A percentile compares a stretch with the other conserved stretches of the same genome.
Evolutionary conservation across 257 asterid species (phyloP).

Genomic region (Rehmannia glutinosa): DNA sequence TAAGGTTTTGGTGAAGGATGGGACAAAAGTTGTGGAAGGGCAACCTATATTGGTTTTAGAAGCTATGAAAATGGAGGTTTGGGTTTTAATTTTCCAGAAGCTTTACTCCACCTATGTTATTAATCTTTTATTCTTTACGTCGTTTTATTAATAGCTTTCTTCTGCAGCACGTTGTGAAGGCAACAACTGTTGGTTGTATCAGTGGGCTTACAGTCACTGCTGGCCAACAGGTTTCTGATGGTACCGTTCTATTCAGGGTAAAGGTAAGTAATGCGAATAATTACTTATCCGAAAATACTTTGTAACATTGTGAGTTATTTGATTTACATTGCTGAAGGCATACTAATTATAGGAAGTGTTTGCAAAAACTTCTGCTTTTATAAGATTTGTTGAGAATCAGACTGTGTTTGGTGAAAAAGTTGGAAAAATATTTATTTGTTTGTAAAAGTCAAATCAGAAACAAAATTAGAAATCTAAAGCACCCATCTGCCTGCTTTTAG

Average conservation of each 20-base stretch:
- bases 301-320: background rate
- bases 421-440: too few species aligned
- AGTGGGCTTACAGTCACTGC: constrained; percentile 61
- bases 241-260: constrained; percentile 52
- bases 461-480: too few species aligned
- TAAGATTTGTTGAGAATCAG: too few species aligned
- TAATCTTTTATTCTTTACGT: background rate
- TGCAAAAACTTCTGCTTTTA: too few species aligned
- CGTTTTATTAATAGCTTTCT: constrained; percentile 1
- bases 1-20: constrained; percentile 73
- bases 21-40: constrained; percentile 61
- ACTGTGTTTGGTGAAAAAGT: too few species aligned
- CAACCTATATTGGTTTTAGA: constrained; percentile 85
- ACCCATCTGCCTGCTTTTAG: too few species aligned
- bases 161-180: constrained; percentile 88
- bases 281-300: background rate
- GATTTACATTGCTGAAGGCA: too few species aligned
- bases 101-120: constrained; percentile 12
- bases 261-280: constrained; percentile 45
- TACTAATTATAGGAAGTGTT: too few species aligned
- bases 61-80: constrained; percentile 99
- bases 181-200: constrained; percentile 60
- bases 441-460: too few species aligned
- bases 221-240: constrained; percentile 88
- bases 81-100: constrained; percentile 4